phyloP scores from a whole-genome alignment of 352 stramenopile genomes.

The Phytophthora vignae region DNA sequence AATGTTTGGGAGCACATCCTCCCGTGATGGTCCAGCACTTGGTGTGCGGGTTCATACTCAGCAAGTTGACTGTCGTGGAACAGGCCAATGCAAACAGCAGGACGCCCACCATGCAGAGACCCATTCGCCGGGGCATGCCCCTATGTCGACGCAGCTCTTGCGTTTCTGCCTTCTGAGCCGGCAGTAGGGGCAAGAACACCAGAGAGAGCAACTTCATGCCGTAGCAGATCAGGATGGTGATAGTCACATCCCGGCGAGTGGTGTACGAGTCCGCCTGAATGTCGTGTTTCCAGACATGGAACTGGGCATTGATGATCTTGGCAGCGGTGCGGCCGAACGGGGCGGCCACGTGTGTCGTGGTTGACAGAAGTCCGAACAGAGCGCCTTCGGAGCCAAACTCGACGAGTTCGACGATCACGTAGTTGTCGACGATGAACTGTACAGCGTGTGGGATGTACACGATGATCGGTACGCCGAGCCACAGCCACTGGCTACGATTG shows the following conservation, averaged over 20 bases:
- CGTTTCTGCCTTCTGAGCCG: conserved; percentile 43
- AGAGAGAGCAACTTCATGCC: conserved; percentile 54
- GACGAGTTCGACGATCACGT: conserved; percentile 56
- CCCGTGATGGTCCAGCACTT: conserved; percentile 54
- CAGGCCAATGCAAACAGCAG: conserved; percentile 31
- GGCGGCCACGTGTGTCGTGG: conserved; percentile 44
- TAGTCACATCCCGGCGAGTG: conserved; percentile 50
- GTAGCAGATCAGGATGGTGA: conserved; percentile 57
- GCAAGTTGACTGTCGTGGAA: conserved; percentile 41
- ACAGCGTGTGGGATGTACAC: conserved; percentile 49
- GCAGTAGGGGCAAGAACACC: conserved; percentile 47
- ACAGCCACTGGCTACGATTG: conserved; percentile 54
- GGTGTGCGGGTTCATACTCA: conserved; percentile 47
- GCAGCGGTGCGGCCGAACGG: conserved; percentile 43
- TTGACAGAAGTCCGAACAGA: conserved; percentile 54
- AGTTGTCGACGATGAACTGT: conserved; percentile 57
- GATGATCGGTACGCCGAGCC: conserved; percentile 50
- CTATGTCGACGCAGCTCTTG: conserved; percentile 38
- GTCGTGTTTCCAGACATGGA: conserved; percentile 48
- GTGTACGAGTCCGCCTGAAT: conserved; percentile 45
- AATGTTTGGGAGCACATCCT: conserved; percentile 35
- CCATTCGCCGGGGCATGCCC: conserved; percentile 33
- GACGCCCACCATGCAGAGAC: conserved; percentile 27
- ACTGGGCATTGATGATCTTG: conserved; percentile 54
- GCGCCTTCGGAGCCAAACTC: conserved; percentile 51